A percentile compares a stretch with the other conserved stretches of the same genome.
phyloP scores from a whole-genome alignment of 176 grass and related monocot genomes.

The Oryza glumipatula region DNA sequence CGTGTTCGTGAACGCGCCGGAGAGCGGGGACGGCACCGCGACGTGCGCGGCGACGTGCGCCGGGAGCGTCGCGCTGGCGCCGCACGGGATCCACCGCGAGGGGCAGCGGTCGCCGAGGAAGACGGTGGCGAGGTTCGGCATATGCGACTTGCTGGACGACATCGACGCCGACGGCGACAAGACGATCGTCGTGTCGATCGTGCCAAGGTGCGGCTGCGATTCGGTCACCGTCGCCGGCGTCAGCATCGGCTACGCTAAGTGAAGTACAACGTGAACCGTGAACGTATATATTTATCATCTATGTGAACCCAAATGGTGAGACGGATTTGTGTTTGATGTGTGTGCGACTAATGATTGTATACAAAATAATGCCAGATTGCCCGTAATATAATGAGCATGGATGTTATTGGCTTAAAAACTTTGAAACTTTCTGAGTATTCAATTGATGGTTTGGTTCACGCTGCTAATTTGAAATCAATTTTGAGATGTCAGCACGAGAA shows the following conservation, averaged over 20 bases:
- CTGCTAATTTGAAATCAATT: neutral
- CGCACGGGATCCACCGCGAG: conserved; percentile 46
- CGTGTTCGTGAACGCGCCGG: conserved; percentile 51
- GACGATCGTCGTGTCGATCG: conserved; percentile 59
- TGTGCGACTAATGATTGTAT: neutral
- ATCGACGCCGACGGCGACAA: conserved; percentile 57
- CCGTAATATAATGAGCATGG: neutral
- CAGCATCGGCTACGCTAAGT: conserved; percentile 50
- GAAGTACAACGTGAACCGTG: conserved; percentile 5
- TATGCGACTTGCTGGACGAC: conserved; percentile 61
- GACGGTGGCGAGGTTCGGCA: conserved; percentile 60
- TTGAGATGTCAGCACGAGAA: neutral
- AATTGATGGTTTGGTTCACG: too few species aligned
- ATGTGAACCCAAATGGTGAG: too few species aligned
- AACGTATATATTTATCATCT: neutral
- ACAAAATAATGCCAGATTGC: neutral
- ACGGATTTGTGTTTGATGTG: neutral
- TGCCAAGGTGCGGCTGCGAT: conserved; percentile 48
- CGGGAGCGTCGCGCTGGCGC: conserved; percentile 58
- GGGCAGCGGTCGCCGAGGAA: conserved; percentile 15
- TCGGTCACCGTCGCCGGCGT: conserved; percentile 45
- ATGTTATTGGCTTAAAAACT: too few species aligned
- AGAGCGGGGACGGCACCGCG: conserved; percentile 17
- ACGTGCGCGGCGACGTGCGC: conserved; percentile 44
- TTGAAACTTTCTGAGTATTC: too few species aligned